phyloP scores from a whole-genome alignment of 345 rosid species.

The Citrus glauca region DNA sequence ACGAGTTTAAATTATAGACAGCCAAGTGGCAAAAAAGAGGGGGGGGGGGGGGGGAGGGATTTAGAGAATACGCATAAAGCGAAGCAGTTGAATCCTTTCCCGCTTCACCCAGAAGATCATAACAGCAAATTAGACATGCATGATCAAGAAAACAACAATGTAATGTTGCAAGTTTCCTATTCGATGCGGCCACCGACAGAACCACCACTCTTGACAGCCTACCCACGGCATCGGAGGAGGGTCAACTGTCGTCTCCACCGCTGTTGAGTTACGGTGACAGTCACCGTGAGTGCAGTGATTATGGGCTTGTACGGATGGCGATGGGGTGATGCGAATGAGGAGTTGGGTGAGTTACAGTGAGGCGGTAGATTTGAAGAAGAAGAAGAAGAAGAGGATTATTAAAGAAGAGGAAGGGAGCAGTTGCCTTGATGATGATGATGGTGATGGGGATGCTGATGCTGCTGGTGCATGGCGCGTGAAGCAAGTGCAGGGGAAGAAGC shows the following conservation, averaged over 20 bases:
- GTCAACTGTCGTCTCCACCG: constrained; percentile 18
- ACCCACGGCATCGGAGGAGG: too few relatives aligned
- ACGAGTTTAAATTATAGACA: neutral
- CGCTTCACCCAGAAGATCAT: too few relatives aligned
- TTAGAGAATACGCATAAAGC: constrained; percentile 39
- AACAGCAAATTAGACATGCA: too few relatives aligned
- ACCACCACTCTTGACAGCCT: too few relatives aligned
- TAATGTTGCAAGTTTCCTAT: too few relatives aligned
- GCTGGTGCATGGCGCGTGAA: constrained; percentile 14
- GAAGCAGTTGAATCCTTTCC: constrained; percentile 17
- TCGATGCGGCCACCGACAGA: too few relatives aligned
- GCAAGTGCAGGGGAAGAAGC: constrained; percentile 29
- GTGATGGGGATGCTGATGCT: neutral
- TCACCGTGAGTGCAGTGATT: neutral
- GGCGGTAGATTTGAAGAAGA: constrained; percentile 51
- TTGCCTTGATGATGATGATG: constrained; percentile 23
- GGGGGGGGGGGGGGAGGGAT: neutral
- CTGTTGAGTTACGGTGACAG: constrained; percentile 4
- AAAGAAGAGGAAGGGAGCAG: constrained; percentile 60
- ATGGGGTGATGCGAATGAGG: constrained; percentile 61
- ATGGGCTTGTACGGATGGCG: constrained; percentile 49
- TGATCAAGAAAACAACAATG: too few relatives aligned
- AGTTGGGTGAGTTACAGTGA: constrained; percentile 81
- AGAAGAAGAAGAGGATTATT: constrained; percentile 4
- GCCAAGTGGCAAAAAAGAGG: neutral